phyloP scores from a whole-genome alignment of 768 basidiomycete genomes.

The Tremella mesenterica region DNA sequence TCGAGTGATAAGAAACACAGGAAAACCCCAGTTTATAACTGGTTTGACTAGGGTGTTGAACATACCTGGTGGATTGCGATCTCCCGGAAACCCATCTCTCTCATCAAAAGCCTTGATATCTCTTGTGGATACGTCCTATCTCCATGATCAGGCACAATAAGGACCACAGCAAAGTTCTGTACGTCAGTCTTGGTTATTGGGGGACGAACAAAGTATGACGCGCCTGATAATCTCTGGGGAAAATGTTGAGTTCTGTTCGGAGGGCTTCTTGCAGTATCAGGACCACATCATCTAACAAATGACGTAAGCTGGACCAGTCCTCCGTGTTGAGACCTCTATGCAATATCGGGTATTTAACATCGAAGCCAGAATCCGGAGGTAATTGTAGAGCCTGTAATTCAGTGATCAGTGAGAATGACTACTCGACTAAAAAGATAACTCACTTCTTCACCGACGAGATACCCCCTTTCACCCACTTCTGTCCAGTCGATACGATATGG shows the following conservation, averaged over 20 bases:
- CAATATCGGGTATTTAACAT: conserved; percentile 71
- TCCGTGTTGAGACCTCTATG: conserved; percentile 72
- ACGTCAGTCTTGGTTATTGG: neutral
- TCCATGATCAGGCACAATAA: conserved; percentile 87
- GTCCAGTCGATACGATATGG: conserved; percentile 80
- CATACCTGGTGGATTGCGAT: conserved; percentile 80
- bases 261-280: conserved; percentile 58
- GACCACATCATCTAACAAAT: conserved; percentile 69
- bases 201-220: conserved; percentile 4
- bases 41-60: neutral
- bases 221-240: conserved; percentile 26
- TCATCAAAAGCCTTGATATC: conserved; percentile 62
- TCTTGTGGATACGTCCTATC: conserved; percentile 75
- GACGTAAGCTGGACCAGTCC: conserved; percentile 58
- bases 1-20: too few relatives aligned
- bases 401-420: conserved; percentile 2
- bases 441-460: conserved; percentile 27
- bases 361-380: conserved; percentile 60
- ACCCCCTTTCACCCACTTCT: conserved; percentile 52
- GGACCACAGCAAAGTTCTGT: conserved; percentile 74
- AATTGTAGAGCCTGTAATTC: conserved; percentile 26
- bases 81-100: conserved; percentile 83
- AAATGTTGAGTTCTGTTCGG: conserved; percentile 20
- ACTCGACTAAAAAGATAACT: neutral
- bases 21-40: too few relatives aligned